Conservation (phyloP, 768 basidiomycete species). For the Mycena leptocephala region DNA sequence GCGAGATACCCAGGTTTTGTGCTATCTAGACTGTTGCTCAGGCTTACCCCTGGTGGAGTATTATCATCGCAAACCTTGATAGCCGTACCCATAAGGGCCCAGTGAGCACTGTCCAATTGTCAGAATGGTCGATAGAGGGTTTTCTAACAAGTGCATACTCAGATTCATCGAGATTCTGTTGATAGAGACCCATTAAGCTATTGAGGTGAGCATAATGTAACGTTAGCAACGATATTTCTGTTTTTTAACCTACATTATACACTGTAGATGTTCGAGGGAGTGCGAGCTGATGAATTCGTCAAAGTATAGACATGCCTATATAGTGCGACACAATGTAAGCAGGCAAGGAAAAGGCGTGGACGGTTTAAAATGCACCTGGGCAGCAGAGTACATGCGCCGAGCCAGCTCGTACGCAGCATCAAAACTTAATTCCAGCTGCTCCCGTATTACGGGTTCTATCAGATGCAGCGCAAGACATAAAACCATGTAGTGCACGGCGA, state of each 20-base stretch:
- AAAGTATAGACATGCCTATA: slow-evolving; percentile 45
- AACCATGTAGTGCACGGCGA: slow-evolving; percentile 43
- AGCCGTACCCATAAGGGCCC: slow-evolving; percentile 44
- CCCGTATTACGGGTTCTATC: slow-evolving; percentile 38
- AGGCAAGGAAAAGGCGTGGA: no score
- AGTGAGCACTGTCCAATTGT: slow-evolving; percentile 37
- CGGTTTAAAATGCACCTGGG: slow-evolving; percentile 39
- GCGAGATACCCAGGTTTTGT: slow-evolving; percentile 47
- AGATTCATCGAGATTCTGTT: slow-evolving; percentile 46
- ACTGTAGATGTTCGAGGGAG: slow-evolving; percentile 44
- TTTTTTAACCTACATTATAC: slow-evolving; percentile 43
- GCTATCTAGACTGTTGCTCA: slow-evolving; percentile 36
- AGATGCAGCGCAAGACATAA: slow-evolving; percentile 44
- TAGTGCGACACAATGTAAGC: not conserved
- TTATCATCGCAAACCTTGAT: slow-evolving; percentile 39
- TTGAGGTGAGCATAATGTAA: not conserved
- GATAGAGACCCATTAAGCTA: slow-evolving; percentile 48
- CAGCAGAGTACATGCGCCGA: slow-evolving; percentile 42
- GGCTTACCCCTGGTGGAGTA: not conserved
- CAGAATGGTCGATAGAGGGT: not conserved
- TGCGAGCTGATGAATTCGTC: slow-evolving; percentile 43
- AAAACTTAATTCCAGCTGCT: slow-evolving; percentile 37
- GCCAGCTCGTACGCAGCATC: slow-evolving; percentile 34
- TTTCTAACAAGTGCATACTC: slow-evolving; percentile 35
- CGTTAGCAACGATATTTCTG: not conserved